phyloP scores from a whole-genome alignment of 2,329 filamentous ascomycete species.

The Fonsecaea monophora region DNA sequence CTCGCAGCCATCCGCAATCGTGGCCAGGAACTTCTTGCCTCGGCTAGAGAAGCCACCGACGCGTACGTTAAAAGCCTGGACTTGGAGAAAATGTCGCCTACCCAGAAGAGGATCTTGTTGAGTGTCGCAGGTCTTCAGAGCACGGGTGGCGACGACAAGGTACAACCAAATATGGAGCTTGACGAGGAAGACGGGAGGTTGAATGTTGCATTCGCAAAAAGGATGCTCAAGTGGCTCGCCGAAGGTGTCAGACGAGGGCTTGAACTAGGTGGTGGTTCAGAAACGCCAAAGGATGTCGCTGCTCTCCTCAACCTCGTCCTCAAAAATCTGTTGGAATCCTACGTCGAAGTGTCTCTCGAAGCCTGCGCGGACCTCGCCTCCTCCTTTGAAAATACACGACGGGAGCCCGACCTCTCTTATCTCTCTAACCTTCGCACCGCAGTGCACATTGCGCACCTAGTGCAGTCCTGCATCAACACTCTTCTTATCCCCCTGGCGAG shows the following conservation, averaged over 20 bases:
- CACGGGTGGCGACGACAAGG: conserved; percentile 73
- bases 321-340: conserved; percentile 84
- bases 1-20: conserved; percentile 91
- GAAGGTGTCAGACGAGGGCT: conserved; percentile 91
- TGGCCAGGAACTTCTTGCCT: conserved; percentile 84
- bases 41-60: conserved; percentile 71
- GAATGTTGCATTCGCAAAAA: conserved; percentile 85
- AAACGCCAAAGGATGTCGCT: conserved; percentile 93
- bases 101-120: conserved; percentile 89
- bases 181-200: conserved; percentile 86
- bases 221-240: conserved; percentile 97
- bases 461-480: conserved; percentile 88
- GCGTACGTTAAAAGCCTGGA: conserved; percentile 89
- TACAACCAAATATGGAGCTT: conserved; percentile 72
- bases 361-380: conserved; percentile 76
- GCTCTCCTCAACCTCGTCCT: conserved; percentile 83
- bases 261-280: conserved; percentile 83
- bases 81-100: conserved; percentile 83
- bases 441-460: conserved; percentile 88
- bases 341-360: conserved; percentile 70
- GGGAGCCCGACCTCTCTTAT: conserved; percentile 86
- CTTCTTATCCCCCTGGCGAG: conserved; percentile 89
- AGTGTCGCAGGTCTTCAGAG: conserved; percentile 83
- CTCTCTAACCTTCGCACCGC: conserved; percentile 78
- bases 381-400: conserved; percentile 77